A percentile compares a stretch with the other conserved stretches of the same genome.
phyloP scores from a whole-genome alignment of 257 asterid genomes.

The Echites panduratus region DNA sequence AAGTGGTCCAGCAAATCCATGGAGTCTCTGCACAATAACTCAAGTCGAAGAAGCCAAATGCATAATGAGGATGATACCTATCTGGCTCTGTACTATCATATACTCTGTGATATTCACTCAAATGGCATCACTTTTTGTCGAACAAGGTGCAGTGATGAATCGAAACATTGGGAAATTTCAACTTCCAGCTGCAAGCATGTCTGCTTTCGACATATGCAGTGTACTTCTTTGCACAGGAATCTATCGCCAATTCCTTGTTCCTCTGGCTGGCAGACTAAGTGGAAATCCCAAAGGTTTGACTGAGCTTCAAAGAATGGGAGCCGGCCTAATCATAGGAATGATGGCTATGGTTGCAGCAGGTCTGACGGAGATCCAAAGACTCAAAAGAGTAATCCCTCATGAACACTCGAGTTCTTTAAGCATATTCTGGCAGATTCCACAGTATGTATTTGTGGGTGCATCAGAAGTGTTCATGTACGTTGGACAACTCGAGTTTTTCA shows the following conservation, averaged over 20 bases:
- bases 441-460: slow-evolving; percentile 65
- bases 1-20: slow-evolving; percentile 24
- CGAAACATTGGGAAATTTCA: slow-evolving; percentile 35
- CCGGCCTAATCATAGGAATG: slow-evolving; percentile 60
- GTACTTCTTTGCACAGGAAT: slow-evolving; percentile 59
- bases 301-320: slow-evolving; percentile 85
- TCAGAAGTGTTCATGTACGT: slow-evolving; percentile 86
- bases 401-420: slow-evolving; percentile 37
- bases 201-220: slow-evolving; percentile 64
- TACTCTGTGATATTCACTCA: slow-evolving; percentile 77
- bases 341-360: slow-evolving; percentile 71
- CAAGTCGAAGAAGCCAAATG: slow-evolving; percentile 85
- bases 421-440: slow-evolving; percentile 74
- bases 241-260: slow-evolving; percentile 47
- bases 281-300: slow-evolving; percentile 54
- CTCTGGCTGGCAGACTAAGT: slow-evolving; percentile 35
- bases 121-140: slow-evolving; percentile 80
- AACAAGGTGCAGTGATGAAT: slow-evolving; percentile 68
- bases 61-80: slow-evolving; percentile 57
- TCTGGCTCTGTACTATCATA: slow-evolving; percentile 76
- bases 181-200: slow-evolving; percentile 83
- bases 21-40: slow-evolving; percentile 71
- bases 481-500: slow-evolving; percentile 70
- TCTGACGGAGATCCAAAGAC: slow-evolving; percentile 36
- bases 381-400: slow-evolving; percentile 28